Evolutionary conservation across 768 basidiomycete species (phyloP).

Genomic region (Xerocomellus dryophilus): DNA sequence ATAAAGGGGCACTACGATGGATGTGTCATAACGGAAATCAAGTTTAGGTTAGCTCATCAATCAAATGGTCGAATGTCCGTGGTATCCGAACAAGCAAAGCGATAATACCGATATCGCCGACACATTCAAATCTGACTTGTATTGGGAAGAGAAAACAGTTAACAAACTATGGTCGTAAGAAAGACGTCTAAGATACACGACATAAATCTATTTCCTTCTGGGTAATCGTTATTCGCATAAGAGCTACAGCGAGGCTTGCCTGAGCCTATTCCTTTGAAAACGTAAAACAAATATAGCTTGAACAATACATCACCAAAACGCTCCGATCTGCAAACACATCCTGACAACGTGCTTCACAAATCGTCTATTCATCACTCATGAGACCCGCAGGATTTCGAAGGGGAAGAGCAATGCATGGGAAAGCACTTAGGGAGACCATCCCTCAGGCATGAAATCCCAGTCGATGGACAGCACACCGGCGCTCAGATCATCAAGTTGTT

Average conservation of each 20-base stretch:
- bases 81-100: constrained; percentile 1
- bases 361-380: constrained; percentile 7
- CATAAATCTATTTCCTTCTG: constrained; percentile 19
- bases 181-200: constrained; percentile 21
- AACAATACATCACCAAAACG: constrained; percentile 24
- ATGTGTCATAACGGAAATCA: neutral
- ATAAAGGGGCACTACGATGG: neutral
- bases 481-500: constrained; percentile 45
- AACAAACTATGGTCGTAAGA: constrained; percentile 10
- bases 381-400: constrained; percentile 8
- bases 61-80: neutral
- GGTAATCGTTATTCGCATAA: neutral
- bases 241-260: constrained; percentile 21
- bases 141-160: neutral
- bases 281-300: constrained; percentile 7
- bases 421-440: constrained; percentile 35
- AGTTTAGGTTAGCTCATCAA: neutral
- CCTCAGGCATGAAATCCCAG: constrained; percentile 59
- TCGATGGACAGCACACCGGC: constrained; percentile 50
- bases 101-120: neutral
- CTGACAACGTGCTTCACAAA: constrained; percentile 13
- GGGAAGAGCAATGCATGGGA: neutral
- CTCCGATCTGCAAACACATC: constrained; percentile 15
- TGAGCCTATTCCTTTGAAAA: constrained; percentile 16
- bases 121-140: neutral